These are phyloP conservation scores for Cyclotella cryptica DNA, from an alignment of 108 stramenopile genomes.

Conservation along the genomic window DNA sequence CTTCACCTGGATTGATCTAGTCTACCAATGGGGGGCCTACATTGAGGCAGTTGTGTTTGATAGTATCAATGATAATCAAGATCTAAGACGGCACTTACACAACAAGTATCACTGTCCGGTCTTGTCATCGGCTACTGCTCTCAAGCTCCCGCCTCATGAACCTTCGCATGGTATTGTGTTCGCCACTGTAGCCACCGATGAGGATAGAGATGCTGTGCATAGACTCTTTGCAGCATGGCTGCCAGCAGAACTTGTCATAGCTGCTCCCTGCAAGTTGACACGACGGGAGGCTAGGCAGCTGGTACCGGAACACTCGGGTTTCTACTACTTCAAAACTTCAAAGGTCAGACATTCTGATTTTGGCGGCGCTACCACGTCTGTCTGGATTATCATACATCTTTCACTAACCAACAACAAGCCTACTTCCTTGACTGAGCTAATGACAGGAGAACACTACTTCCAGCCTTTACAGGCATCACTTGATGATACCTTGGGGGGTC, in stretches of 20 bases:
- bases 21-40: background rate
- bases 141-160: slow-evolving; percentile 12
- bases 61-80: slow-evolving; percentile 1
- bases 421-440: slow-evolving; percentile 5
- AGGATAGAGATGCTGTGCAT: background rate
- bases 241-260: background rate
- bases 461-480: background rate
- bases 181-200: background rate
- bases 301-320: background rate
- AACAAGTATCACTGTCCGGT: background rate
- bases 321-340: background rate
- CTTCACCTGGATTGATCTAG: slow-evolving; percentile 2
- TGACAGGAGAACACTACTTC: background rate
- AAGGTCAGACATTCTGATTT: background rate
- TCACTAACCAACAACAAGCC: background rate
- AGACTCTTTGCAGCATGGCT: background rate
- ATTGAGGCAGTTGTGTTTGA: background rate
- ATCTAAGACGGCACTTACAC: background rate
- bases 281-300: background rate
- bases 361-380: background rate
- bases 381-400: background rate
- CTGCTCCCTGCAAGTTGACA: background rate
- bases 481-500: slow-evolving; percentile 6
- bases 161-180: slow-evolving; percentile 10
- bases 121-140: background rate